phyloP scores from a whole-genome alignment of 768 basidiomycete species.

The Suillus paluster region DNA sequence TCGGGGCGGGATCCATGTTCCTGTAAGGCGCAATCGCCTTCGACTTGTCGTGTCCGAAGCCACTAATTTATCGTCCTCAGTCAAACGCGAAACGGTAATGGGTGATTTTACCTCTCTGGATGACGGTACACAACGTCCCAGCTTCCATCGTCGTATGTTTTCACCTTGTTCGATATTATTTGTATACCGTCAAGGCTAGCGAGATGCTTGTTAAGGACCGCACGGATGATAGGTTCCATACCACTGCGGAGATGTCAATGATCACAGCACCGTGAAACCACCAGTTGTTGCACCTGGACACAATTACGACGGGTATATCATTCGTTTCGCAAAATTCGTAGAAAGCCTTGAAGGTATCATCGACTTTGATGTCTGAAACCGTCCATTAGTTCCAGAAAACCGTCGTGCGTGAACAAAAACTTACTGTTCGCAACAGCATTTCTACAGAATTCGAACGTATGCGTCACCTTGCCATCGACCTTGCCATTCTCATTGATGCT shows the following conservation, averaged over 20 bases:
- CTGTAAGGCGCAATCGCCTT: constrained; percentile 92
- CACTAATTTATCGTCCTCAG: constrained; percentile 44
- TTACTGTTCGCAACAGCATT: constrained; percentile 72
- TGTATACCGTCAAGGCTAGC: constrained; percentile 80
- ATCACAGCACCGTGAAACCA: constrained; percentile 5
- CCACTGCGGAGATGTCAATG: constrained; percentile 53
- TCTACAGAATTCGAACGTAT: constrained; percentile 87
- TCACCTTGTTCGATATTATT: constrained; percentile 93
- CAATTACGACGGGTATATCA: constrained; percentile 89
- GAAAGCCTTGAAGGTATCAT: constrained; percentile 89
- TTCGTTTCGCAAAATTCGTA: constrained; percentile 80
- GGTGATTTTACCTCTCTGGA: constrained; percentile 70
- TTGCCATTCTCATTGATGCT: constrained; percentile 71
- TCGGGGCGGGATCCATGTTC: constrained; percentile 69
- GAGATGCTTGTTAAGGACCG: constrained; percentile 77
- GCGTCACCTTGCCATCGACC: constrained; percentile 19
- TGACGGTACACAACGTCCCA: constrained; percentile 91
- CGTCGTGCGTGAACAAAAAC: constrained; percentile 29
- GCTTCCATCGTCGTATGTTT: constrained; percentile 60
- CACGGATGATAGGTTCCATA: constrained; percentile 93
- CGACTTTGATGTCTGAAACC: constrained; percentile 76
- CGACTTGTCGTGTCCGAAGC: constrained; percentile 95
- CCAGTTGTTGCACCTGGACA: constrained; percentile 71
- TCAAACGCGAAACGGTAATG: neutral
- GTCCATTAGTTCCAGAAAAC: constrained; percentile 17